Evolutionary conservation across 2,329 filamentous ascomycete genomes (phyloP), one percentile per base, ranked within the genome.

Genomic region (Pseudogymnoascus destructans): DNA sequence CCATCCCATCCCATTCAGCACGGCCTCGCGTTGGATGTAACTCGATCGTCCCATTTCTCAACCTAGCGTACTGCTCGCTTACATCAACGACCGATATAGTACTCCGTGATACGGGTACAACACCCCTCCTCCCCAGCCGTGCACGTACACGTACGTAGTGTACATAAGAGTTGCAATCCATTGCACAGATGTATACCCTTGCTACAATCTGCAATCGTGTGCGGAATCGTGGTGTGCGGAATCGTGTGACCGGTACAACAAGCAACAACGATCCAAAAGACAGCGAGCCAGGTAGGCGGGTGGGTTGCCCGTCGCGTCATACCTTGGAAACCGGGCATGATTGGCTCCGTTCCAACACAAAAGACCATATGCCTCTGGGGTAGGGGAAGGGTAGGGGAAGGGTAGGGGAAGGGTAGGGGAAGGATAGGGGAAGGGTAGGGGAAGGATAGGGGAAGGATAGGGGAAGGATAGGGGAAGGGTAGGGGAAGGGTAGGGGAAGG

Each of bases 11-110:
- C n/a, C n/a, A n/a, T n/a, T n/a, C n/a, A n/a, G n/a, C 42, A 49
- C 42, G 23, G 42, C 21, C 36, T 49, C 42, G 42, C 23, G 42
- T 49, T 49, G n/a, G 42, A 49, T 49, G 42, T 49, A 49, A 49
- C 42, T 49, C 27, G 42, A 49, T 49, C 42, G 42, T 25, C 42
- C 27, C 42, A 49, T 49, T 49, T 49, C 21, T 49, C 42, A 49
- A 27, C 7, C 23, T 49, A 49, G 42, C 13, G 42, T 27, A 27
- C 23, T 49, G 21, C n/a, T n/a, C n/a, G n/a, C n/a, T n/a, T n/a
- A n/a, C 21, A 49, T 11, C 42, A n/a, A 10, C 42, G 42, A 49
- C 42, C 21, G 27, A 49, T 49, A 27, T 27, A 27, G 42, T 49
- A 27, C 42, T 27, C 42, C 21, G 42, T 49, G 42, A 27, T 49